phyloP scores from a whole-genome alignment of 2,329 filamentous ascomycete genomes.

The Paracorniculantispora psalliotae region DNA sequence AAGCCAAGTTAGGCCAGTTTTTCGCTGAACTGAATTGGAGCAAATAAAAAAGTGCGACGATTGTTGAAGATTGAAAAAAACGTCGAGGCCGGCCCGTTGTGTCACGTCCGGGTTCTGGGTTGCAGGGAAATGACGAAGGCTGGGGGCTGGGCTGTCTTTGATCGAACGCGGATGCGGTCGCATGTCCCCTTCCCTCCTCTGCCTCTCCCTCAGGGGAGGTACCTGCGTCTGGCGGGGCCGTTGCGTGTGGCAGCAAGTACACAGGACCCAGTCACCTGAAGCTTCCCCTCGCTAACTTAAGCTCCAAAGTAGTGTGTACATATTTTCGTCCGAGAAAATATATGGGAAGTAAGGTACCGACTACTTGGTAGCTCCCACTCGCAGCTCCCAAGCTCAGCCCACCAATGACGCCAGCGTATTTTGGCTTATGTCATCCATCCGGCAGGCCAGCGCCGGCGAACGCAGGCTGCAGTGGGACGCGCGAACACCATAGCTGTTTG shows the following conservation, averaged over 20 bases:
- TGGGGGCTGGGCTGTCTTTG: slow-evolving; percentile 7
- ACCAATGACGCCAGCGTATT: slow-evolving; percentile 25
- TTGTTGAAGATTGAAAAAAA: neutral
- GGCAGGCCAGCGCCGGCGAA: slow-evolving; percentile 16
- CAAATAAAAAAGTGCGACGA: neutral
- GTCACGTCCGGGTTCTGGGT: neutral
- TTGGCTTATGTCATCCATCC: slow-evolving; percentile 3
- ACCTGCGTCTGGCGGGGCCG: slow-evolving; percentile 2
- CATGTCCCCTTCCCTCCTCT: slow-evolving; percentile 3
- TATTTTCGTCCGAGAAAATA: too few species aligned
- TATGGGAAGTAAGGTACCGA: neutral
- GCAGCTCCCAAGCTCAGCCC: slow-evolving; percentile 1
- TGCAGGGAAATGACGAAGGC: slow-evolving; percentile 14
- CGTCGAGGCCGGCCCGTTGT: neutral
- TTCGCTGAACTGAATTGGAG: neutral
- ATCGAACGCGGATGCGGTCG: slow-evolving; percentile 13
- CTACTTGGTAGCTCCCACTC: neutral
- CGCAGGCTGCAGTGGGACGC: slow-evolving; percentile 34
- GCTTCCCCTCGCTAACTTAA: neutral
- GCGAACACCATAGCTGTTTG: slow-evolving; percentile 20
- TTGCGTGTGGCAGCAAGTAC: neutral
- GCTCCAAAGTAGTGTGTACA: neutral
- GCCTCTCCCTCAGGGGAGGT: neutral
- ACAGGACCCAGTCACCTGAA: neutral
- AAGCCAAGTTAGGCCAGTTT: neutral